phyloP scores from a whole-genome alignment of 331 rosid genomes.

The Pyracantha coccinea region DNA sequence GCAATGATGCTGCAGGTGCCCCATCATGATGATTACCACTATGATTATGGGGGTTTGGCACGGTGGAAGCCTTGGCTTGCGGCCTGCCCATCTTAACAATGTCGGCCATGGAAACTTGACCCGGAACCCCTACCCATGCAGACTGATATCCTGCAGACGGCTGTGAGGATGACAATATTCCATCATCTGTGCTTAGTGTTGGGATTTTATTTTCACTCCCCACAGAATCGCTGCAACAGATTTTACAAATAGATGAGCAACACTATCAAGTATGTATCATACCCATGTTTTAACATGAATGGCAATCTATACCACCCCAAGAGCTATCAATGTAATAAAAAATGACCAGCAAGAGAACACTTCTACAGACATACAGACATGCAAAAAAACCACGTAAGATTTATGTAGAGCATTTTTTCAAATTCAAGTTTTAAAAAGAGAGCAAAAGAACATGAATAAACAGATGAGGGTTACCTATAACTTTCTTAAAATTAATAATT shows the following conservation, averaged over 20 bases:
- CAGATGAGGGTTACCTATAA: neutral
- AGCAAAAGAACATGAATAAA: neutral
- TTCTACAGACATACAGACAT: neutral
- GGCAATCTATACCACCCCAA: neutral
- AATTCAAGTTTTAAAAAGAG: neutral
- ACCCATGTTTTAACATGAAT: neutral
- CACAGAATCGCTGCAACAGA: conserved; percentile 59
- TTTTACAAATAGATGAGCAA: conserved; percentile 12
- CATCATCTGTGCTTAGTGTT: conserved; percentile 38
- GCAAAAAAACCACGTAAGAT: neutral
- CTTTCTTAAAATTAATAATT: neutral
- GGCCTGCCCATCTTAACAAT: conserved; percentile 98
- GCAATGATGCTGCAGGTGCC: conserved; percentile 34
- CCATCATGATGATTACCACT: conserved; percentile 34
- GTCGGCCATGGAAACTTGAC: conserved; percentile 98
- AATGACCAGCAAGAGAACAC: neutral
- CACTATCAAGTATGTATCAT: neutral
- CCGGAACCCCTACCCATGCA: conserved; percentile 67
- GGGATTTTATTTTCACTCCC: conserved; percentile 42
- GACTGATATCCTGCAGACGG: conserved; percentile 64
- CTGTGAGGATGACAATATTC: conserved; percentile 49
- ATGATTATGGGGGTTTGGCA: conserved; percentile 44
- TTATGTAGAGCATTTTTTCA: neutral
- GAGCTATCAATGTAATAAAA: neutral
- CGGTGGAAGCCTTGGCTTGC: conserved; percentile 42